phyloP scores from a whole-genome alignment of 176 grass and related monocot species.

The Oryza meyeriana region DNA sequence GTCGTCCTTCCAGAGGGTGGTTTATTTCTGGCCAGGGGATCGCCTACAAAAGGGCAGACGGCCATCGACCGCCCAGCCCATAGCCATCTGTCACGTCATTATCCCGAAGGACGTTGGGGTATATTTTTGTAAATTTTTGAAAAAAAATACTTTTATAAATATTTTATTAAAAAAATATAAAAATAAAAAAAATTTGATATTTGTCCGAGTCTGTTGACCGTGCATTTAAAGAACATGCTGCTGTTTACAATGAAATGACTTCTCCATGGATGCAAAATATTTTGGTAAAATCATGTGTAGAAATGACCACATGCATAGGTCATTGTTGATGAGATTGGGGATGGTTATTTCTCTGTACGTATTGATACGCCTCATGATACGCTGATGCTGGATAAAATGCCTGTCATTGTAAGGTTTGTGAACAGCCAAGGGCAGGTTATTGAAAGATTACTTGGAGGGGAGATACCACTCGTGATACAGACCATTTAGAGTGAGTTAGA shows the following conservation, averaged over 20 bases:
- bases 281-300: background rate
- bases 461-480: background rate
- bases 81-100: too few species aligned
- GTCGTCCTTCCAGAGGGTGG: too few species aligned
- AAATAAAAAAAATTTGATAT: too few species aligned
- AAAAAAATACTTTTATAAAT: too few species aligned
- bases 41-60: too few species aligned
- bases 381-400: background rate
- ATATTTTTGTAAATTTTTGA: too few species aligned
- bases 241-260: background rate
- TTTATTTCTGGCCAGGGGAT: too few species aligned
- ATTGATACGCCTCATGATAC: conserved; percentile 5
- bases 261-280: background rate
- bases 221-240: background rate
- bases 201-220: background rate
- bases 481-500: background rate
- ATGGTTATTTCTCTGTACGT: background rate
- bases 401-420: conserved; percentile 3
- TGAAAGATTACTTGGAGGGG: background rate
- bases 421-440: background rate
- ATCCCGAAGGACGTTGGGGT: too few species aligned
- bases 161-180: too few species aligned
- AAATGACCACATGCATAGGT: background rate
- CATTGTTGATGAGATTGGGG: conserved; percentile 14
- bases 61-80: too few species aligned